Conservation (phyloP, 768 basidiomycete species). For the Leccinum obscurum region DNA sequence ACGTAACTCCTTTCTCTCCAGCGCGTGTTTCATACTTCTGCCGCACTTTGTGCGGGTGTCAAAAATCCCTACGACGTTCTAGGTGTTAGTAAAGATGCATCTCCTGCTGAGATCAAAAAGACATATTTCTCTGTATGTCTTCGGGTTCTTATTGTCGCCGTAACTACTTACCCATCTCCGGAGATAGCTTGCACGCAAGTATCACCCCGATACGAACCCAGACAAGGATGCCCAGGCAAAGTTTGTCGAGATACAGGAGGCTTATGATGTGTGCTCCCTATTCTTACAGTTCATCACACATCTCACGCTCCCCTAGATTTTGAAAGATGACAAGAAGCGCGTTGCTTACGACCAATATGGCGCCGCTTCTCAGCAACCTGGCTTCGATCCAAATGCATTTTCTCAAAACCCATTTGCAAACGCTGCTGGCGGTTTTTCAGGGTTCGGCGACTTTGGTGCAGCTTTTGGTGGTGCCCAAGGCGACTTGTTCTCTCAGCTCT, state of each 20-base stretch:
- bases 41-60: conserved; percentile 45
- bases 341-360: conserved; percentile 92
- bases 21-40: conserved; percentile 78
- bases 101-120: conserved; percentile 92
- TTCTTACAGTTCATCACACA: conserved; percentile 16
- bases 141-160: conserved; percentile 12
- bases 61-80: conserved; percentile 93
- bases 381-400: conserved; percentile 91
- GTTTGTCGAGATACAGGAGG: conserved; percentile 95
- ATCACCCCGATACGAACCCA: conserved; percentile 96
- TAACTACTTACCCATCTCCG: conserved; percentile 16
- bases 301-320: conserved; percentile 51
- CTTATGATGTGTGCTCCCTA: conserved; percentile 79
- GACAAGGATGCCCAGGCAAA: conserved; percentile 88
- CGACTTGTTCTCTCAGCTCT: conserved; percentile 86
- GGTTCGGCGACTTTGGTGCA: conserved; percentile 70
- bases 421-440: conserved; percentile 59
- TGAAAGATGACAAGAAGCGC: conserved; percentile 95
- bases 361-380: conserved; percentile 86
- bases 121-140: conserved; percentile 85
- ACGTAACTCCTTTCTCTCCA: conserved; percentile 35
- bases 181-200: conserved; percentile 90
- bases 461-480: conserved; percentile 54
- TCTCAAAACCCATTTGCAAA: conserved; percentile 51
- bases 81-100: conserved; percentile 83